Base-by-base conservation (phyloP, 1,139 yeast species). In the Kurtzmaniella natalensis region DNA sequence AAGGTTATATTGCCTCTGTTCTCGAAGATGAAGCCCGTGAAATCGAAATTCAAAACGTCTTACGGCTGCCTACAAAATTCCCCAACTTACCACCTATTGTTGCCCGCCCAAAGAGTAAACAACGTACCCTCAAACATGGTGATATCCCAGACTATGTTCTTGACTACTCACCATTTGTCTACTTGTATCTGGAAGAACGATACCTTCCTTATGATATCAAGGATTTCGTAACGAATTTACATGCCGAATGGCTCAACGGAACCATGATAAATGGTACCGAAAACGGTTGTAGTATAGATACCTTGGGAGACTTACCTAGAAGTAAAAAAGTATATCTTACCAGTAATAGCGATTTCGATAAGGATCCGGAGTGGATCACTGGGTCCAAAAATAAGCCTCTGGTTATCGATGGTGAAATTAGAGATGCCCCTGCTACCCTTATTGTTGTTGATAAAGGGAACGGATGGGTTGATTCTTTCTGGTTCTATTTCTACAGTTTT, bases 401-500 rank as follows among this genome's bases (percentile, higher is more conserved):
- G 37, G 63, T 81, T 32, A 74, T 78, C 34, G 76, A 79, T 26
- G 96, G 96, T 0, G 72, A 70, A 36, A 78, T 85, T 20, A 61
- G 64, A 34, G 64, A 80, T 44, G 96, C 94, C 0, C 95, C 96
- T 0, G 89, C 95, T 0, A 71, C 81, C 0, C 59, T 89, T 31
- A 72, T 89, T 20, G 89, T 86, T 1, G 92, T 85, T 0, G 96
- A 89, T 53, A 88, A 88, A 52, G 96, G 95, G 0, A 82, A 86
- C 45, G 96, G 95, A 3, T 81, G 94, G 77, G 78, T 82, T 1
- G 98, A 92, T 55, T 88, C 96, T 0, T 92, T 76, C 53, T 92
- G 97, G 97, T 92, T 92, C 56, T 89, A 86, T 56, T 92, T 92
- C 52, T 92, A 92, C 53, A 84, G 95, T 1, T 92, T 89, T 63